Evolutionary conservation across 805 yeast species (phyloP).

Genomic region (Wickerhamomyces chaumierensis): DNA sequence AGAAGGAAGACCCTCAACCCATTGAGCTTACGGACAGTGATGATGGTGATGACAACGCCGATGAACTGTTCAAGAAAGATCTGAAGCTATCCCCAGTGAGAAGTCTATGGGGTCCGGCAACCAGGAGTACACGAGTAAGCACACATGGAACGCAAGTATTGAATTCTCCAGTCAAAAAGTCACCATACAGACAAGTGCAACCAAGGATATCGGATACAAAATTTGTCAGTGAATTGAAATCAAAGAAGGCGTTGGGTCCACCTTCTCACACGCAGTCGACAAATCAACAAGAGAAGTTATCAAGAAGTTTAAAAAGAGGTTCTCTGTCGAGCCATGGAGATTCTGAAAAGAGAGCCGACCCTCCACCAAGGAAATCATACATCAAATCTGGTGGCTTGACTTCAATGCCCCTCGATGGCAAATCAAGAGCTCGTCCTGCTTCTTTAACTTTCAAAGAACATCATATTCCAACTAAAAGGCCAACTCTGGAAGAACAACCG

Average conservation of each 20-base stretch:
- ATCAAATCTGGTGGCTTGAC: constrained; percentile 13
- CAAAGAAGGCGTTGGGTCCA: not conserved
- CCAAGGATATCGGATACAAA: not conserved
- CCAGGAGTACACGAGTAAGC: not conserved
- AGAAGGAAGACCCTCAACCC: too few species aligned
- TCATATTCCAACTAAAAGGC: constrained; percentile 3
- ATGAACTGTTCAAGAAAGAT: not conserved
- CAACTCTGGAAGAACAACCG: not conserved
- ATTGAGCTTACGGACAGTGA: not conserved
- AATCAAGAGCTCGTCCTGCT: constrained; percentile 6
- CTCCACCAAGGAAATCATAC: constrained; percentile 9
- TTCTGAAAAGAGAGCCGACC: constrained; percentile 11
- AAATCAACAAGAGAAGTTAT: too few species aligned
- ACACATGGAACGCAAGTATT: not conserved
- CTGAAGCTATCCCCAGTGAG: constrained; percentile 18
- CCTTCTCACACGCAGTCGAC: too few species aligned
- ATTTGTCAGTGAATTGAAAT: not conserved
- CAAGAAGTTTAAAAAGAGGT: constrained; percentile 13
- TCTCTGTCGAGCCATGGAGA: constrained; percentile 7
- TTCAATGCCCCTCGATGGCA: constrained; percentile 11
- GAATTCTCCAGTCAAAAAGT: not conserved
- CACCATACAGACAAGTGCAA: not conserved
- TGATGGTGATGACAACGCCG: constrained; percentile 1
- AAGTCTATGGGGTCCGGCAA: constrained; percentile 16
- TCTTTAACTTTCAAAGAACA: constrained; percentile 10